phyloP scores from a whole-genome alignment of 1,284 basidiomycete genomes.

The Tetrapyrgos nigripes region DNA sequence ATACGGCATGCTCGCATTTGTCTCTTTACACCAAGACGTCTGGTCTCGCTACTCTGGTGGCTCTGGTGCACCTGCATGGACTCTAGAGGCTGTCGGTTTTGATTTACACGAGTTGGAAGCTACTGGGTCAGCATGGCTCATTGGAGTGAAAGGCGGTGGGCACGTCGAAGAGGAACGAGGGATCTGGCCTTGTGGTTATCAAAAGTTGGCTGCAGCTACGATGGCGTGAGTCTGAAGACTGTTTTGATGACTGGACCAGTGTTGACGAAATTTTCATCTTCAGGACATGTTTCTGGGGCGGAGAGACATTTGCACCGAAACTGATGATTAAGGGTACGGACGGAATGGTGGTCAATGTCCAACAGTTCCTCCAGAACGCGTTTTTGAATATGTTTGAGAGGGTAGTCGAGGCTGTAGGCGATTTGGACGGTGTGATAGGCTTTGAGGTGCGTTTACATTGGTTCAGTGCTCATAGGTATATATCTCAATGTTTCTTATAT shows the following conservation, averaged over 20 bases:
- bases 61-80: conserved; percentile 94
- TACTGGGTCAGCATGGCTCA: conserved; percentile 84
- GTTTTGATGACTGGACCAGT: not conserved
- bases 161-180: conserved; percentile 78
- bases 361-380: conserved; percentile 83
- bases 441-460: conserved; percentile 74
- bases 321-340: conserved; percentile 57
- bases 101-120: conserved; percentile 79
- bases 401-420: conserved; percentile 74
- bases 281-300: conserved; percentile 90
- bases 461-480: not conserved
- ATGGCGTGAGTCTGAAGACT: conserved; percentile 85
- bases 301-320: conserved; percentile 84
- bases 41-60: conserved; percentile 97
- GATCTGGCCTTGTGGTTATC: conserved; percentile 91
- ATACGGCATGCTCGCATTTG: conserved; percentile 84
- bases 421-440: conserved; percentile 83
- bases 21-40: conserved; percentile 90
- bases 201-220: conserved; percentile 86
- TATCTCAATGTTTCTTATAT: not conserved
- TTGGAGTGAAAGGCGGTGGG: conserved; percentile 78
- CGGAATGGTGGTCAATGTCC: conserved; percentile 67
- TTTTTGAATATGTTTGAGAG: conserved; percentile 83
- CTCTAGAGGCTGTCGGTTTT: conserved; percentile 81
- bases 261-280: conserved; percentile 26